Base-by-base conservation (phyloP, 495 filamentous ascomycete genomes). In the Penicillium desertorum region DNA sequence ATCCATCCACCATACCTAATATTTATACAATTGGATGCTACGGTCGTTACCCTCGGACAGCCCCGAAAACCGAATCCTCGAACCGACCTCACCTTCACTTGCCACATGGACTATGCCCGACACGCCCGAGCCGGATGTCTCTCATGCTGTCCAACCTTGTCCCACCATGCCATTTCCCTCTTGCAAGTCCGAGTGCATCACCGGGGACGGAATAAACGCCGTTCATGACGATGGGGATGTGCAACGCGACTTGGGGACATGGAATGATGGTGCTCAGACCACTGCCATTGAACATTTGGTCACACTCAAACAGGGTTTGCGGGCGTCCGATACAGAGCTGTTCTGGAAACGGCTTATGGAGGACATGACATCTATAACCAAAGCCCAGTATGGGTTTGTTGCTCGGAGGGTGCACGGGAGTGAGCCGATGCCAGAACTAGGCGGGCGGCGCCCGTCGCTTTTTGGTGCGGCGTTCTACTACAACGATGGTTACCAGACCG, bases 331-430 rank as follows among this genome's bases (percentile, higher is more conserved):
- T 27, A 79, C 81, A 4, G 81, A 84, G 46, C 77, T 82, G 39
- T 90, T 91, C 66, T 91, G 87, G 88, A 75, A 74, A 56, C 69
- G 81, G 39, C 65, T 90, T 37, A 83, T 89, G 76, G 83, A 88
- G 66, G 85, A 82, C 27, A 75, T 90, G 62, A 81, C 86, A 32
- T 75, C 73, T 12, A 83, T 91, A 47, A 77, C 78, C 46, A 81
- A 81, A 45, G 79, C 88, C 14, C 88, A 92, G 65, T 89, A 84
- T 73, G 81, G 81, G 3, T 91, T 92, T 58, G 83, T 90, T 47
- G 81, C 84, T 20, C 88, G 88, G 57, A 73, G 85, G 45, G 82
- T 88, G 39, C 76, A 84, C 37, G 76, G 78, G 29, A 83, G 84
- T 54, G 87, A 89, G 39, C 71, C 61, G 30, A 68, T 62, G 46